Base-by-base conservation (phyloP, 2,329 filamentous ascomycete species). In the Cercospora zeae-maydis region DNA sequence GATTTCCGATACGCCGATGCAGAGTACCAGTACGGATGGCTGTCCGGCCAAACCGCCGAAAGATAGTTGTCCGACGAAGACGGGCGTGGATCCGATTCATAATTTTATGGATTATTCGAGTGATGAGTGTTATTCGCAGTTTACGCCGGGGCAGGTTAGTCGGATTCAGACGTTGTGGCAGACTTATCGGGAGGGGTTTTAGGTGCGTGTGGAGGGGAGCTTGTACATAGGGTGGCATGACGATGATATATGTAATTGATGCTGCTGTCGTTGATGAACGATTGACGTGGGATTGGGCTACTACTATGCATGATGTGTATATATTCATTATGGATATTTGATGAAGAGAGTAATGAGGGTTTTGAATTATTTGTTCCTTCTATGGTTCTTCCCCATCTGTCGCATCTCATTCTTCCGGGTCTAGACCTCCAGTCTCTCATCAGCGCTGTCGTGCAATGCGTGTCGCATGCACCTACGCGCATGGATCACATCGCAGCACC, bases 31-130 rank as follows among this genome's bases (percentile, higher is more conserved):
- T n/a, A 86, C 84, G n/a, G 79, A 81, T 65, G 83, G 83, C 1
- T 87, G 84, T 71, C 84, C 83, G 1, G 69, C 66, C 0, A 70
- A 69, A 31, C 78, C 77, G n/a, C 71, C 69, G 2, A 84, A 84
- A 73, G 78, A 82, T 67, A 82, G 77, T 16, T 86, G 83, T 69
- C 81, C 81, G 0, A 70, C 67, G n/a, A 73, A 74, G 24, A 72
- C 75, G 10, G 81, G 80, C 0, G 58, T 77, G 11, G 84, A 86
- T 72, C 76, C 81, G 3, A 81, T 86, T 59, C 81, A 83, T 63
- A 84, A 86, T 69, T 86, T 82, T 68, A 86, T 86, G 84, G 84
- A 86, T 72, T 85, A 86, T 71, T 81, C 78, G 4, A 80, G 76
- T 7, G 84, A 86, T 76, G 78, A 76, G 19, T 86, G 83, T 65